Evolutionary conservation across 1,284 basidiomycete genomes (phyloP).

Genomic region (Wolfiporia cocos): DNA sequence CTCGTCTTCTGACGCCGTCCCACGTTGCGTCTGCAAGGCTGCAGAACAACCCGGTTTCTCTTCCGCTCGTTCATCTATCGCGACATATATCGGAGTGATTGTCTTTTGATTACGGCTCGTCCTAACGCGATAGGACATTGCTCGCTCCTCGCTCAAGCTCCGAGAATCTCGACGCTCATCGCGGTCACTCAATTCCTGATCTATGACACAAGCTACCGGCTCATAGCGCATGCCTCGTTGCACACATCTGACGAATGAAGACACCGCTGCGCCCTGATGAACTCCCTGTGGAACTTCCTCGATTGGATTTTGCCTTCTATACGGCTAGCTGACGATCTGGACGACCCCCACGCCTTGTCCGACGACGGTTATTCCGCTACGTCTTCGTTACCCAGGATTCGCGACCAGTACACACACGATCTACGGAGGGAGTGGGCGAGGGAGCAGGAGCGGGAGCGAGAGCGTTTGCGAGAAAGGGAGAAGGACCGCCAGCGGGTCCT

Average conservation of each 20-base stretch:
- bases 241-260: conserved; percentile 8
- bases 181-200: too few relatives aligned
- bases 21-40: too few relatives aligned
- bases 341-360: conserved; percentile 17
- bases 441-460: conserved; percentile 14
- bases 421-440: conserved; percentile 17
- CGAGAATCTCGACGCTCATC: conserved; percentile 1
- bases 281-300: conserved; percentile 25
- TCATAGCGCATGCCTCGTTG: conserved; percentile 11
- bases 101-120: background rate
- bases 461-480: conserved; percentile 13
- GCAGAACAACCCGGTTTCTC: background rate
- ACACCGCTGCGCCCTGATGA: conserved; percentile 18
- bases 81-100: background rate
- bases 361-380: conserved; percentile 13
- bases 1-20: too few relatives aligned
- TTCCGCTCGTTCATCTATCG: background rate
- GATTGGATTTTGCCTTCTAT: conserved; percentile 27
- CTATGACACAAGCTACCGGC: conserved; percentile 8
- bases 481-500: conserved; percentile 20
- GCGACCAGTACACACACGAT: conserved; percentile 11
- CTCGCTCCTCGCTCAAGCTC: background rate
- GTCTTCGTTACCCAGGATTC: conserved; percentile 10
- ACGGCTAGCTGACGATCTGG: conserved; percentile 26
- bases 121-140: background rate